These are phyloP conservation scores for Setaria viridis DNA, from an alignment of 202 grass and related monocot genomes.

Conservation along the genomic window DNA sequence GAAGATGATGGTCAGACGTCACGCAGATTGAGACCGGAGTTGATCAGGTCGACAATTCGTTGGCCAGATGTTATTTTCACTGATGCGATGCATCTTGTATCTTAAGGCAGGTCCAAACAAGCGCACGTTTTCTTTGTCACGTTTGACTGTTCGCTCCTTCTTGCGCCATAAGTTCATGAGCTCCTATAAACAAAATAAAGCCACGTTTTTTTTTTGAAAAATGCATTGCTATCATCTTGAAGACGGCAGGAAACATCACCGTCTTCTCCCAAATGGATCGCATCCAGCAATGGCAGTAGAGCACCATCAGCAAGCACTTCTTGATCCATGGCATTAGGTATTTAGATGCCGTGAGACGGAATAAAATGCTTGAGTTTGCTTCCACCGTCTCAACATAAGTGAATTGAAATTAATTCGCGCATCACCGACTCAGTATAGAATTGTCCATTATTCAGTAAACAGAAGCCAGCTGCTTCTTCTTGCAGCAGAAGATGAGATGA, in stretches of 20 bases:
- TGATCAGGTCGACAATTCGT: not conserved
- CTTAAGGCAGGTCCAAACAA: not conserved
- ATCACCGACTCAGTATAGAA: not conserved
- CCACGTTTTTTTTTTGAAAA: no score
- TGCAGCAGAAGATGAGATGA: slow-evolving; percentile 5
- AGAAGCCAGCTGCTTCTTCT: not conserved
- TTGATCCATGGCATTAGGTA: no score
- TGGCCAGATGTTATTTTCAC: not conserved
- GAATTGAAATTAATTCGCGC: not conserved
- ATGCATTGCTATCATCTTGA: no score
- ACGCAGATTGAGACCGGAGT: not conserved
- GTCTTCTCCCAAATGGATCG: no score
- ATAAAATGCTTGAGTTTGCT: not conserved
- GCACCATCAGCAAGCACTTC: no score
- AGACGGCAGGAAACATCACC: no score
- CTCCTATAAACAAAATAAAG: no score
- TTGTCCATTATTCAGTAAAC: not conserved
- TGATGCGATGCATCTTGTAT: not conserved
- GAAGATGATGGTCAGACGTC: no score
- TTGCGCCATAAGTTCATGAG: not conserved
- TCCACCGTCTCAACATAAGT: no score
- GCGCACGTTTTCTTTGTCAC: not conserved
- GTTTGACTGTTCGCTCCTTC: not conserved
- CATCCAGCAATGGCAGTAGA: no score
- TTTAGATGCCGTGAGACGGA: no score